Evolutionary conservation across 495 filamentous ascomycete species (phyloP).

Genomic region (Sabuloglossum arenarium): DNA sequence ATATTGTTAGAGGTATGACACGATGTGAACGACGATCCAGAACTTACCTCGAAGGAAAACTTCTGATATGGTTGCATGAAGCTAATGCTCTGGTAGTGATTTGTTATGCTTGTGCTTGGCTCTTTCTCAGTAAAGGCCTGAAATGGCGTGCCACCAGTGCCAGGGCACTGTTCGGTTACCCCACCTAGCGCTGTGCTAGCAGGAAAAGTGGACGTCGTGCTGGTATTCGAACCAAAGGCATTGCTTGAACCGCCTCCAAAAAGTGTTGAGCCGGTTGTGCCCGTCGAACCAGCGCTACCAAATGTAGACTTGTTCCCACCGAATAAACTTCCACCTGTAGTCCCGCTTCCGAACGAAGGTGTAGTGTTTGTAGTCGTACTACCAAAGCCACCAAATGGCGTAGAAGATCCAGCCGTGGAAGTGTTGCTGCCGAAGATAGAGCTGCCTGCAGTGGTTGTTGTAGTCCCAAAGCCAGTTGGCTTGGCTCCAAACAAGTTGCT

Average conservation of each 20-base stretch:
- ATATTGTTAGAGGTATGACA: conserved; percentile 6
- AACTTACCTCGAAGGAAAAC: conserved; percentile 49
- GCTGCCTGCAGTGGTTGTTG: conserved; percentile 12
- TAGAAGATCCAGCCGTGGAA: conserved; percentile 8
- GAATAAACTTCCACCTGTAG: conserved; percentile 5
- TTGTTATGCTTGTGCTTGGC: conserved; percentile 28
- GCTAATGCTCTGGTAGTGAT: conserved; percentile 69
- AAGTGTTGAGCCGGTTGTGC: background rate
- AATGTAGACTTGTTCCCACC: conserved; percentile 6
- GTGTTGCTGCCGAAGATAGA: conserved; percentile 18
- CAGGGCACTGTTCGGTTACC: conserved; percentile 23
- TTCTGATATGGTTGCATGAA: conserved; percentile 75
- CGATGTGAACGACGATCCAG: background rate
- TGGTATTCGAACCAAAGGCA: conserved; percentile 7
- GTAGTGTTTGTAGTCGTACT: conserved; percentile 13
- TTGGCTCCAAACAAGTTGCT: conserved; percentile 12
- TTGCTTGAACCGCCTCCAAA: conserved; percentile 11
- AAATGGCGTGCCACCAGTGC: conserved; percentile 62
- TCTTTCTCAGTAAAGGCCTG: conserved; percentile 69
- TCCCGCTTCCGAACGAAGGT: conserved; percentile 11
- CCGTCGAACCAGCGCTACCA: background rate
- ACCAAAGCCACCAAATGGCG: conserved; percentile 28
- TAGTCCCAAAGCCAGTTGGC: conserved; percentile 8
- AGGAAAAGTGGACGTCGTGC: conserved; percentile 13
- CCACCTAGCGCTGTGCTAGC: conserved; percentile 18